phyloP scores from a whole-genome alignment of 768 basidiomycete genomes.

The Mycena pura region DNA sequence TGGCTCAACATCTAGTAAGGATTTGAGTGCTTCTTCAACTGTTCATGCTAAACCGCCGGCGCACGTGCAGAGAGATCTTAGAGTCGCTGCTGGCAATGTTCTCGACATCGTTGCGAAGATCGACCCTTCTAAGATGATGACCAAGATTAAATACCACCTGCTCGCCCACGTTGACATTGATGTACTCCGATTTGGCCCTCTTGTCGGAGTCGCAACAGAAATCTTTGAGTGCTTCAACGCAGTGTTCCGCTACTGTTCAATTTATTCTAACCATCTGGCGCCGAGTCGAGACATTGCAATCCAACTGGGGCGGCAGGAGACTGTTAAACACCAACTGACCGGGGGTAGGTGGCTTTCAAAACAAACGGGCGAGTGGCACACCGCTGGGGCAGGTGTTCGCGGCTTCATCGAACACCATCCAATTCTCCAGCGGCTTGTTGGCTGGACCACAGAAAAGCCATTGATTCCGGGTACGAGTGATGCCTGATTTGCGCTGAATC shows the following conservation, averaged over 20 bases:
- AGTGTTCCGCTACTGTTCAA: not conserved
- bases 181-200: not conserved
- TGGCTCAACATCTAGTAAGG: conserved; percentile 31
- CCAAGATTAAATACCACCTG: no score
- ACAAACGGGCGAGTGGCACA: not conserved
- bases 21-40: not conserved
- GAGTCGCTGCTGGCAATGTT: no score
- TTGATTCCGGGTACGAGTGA: not conserved
- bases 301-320: not conserved
- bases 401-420: conserved; percentile 24
- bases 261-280: not conserved
- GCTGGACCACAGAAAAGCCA: not conserved
- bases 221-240: not conserved
- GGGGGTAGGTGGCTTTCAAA: not conserved
- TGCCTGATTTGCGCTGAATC: not conserved
- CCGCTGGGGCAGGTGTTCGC: not conserved
- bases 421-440: not conserved
- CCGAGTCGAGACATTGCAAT: no score
- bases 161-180: not conserved
- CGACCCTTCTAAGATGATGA: no score
- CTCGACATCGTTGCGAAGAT: no score
- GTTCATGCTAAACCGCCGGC: not conserved
- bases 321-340: not conserved
- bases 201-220: not conserved
- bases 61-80: not conserved